These are phyloP conservation scores for Zygosaccharomyces sapae DNA, from an alignment of 1,139 yeast species.

Conservation along the genomic window DNA sequence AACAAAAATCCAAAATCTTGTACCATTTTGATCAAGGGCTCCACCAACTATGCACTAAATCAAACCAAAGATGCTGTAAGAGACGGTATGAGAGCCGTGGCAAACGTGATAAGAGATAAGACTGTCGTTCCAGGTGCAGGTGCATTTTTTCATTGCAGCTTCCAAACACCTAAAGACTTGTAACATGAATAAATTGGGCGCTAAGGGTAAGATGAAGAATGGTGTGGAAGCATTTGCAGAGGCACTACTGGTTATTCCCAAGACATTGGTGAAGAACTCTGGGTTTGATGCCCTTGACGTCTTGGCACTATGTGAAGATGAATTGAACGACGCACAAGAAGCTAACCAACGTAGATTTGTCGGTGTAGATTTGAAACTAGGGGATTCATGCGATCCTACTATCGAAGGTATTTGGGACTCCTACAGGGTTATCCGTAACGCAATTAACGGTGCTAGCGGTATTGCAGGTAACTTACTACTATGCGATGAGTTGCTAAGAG, in stretches of 20 bases:
- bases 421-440: conserved; percentile 87
- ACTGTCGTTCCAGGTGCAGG: conserved; percentile 96
- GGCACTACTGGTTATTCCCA: conserved; percentile 84
- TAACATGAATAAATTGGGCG: conserved; percentile 48
- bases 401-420: conserved; percentile 97
- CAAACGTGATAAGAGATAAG: conserved; percentile 83
- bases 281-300: conserved; percentile 93
- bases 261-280: conserved; percentile 85
- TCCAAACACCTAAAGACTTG: conserved; percentile 56
- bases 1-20: conserved; percentile 88
- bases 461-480: conserved; percentile 86
- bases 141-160: conserved; percentile 83
- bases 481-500: conserved; percentile 94
- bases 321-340: conserved; percentile 44
- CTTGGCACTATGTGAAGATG: conserved; percentile 85
- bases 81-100: conserved; percentile 93
- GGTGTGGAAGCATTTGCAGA: conserved; percentile 94
- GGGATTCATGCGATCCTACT: conserved; percentile 94
- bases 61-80: conserved; percentile 97
- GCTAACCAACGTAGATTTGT: conserved; percentile 69
- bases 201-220: conserved; percentile 82
- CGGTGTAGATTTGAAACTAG: conserved; percentile 85
- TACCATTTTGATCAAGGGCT: conserved; percentile 88
- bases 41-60: conserved; percentile 79
- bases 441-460: conserved; percentile 87